Conservation (phyloP, 768 basidiomycete genomes). For the Dacryopinax spathularia region DNA sequence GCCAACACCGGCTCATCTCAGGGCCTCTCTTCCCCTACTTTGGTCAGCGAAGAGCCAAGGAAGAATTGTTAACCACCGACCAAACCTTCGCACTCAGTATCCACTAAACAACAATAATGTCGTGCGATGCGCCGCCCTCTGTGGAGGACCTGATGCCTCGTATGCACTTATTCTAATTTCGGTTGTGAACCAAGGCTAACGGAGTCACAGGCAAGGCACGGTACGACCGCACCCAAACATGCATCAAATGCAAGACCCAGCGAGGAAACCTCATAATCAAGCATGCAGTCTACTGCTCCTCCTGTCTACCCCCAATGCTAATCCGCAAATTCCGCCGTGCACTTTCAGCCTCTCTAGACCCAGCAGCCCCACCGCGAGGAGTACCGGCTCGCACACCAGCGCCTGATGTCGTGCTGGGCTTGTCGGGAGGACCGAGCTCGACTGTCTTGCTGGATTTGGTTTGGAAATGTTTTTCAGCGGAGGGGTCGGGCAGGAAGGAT, state of each 20-base stretch:
- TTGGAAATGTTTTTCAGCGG: constrained; percentile 38
- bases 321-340: constrained; percentile 4
- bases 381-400: neutral
- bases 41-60: neutral
- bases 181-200: neutral
- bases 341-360: neutral
- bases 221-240: constrained; percentile 50
- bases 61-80: neutral
- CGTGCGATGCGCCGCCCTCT: neutral
- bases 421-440: constrained; percentile 70
- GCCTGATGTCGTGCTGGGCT: constrained; percentile 39
- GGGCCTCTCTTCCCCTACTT: neutral
- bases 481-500: constrained; percentile 42
- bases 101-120: neutral
- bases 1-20: no score
- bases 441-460: constrained; percentile 58
- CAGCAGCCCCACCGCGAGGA: neutral
- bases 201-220: constrained; percentile 40
- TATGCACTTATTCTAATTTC: neutral
- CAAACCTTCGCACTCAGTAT: neutral
- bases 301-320: constrained; percentile 5
- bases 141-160: neutral
- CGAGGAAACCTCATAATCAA: constrained; percentile 56
- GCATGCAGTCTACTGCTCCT: constrained; percentile 58
- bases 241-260: constrained; percentile 60